Base-by-base conservation (phyloP, 2,329 filamentous ascomycete species). In the Alternaria sp. region DNA sequence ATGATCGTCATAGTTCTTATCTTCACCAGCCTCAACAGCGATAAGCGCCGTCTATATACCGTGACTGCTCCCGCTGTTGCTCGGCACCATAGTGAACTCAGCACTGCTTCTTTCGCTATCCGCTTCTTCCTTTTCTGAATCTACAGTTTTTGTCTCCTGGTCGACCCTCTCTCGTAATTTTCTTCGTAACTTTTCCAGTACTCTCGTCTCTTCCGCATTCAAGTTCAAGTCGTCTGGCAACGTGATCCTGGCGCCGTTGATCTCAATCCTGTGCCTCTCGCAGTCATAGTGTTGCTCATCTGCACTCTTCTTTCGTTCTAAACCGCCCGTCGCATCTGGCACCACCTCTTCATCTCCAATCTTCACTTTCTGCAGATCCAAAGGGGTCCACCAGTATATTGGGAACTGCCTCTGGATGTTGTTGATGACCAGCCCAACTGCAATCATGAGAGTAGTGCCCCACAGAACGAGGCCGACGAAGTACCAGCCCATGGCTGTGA, bases 361-460 rank as follows among this genome's bases (percentile, higher is more conserved):
- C 21, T 64, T 68, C 44, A 65, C 69, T 40, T 57, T 67, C 9
- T 77, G 74, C 8, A 82, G 65, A 21, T 81, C 76, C 32, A 75
- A 54, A 4, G 81, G 77, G n/a, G 82, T 83, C 83, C 83, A 85
- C 83, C 83, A 85, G 57, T 80, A 85, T 2, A 82, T 58, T 0
- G 83, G 83, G 65, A 83, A 85, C 59, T 80, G 79, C 26, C 83
- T 71, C 54, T 83, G 74, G 9, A 84, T 76, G 62, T 85, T 85
- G 67, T 85, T 85, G 62, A 83, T 71, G 6, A 83, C 54, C 7
- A 82, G 71, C 0, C 80, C 83, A 1, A 84, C 80, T 0, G 70
- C 26, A 3, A 83, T 51, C 82, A 85, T 83, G 40, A 85, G 65
- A 1, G 72, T 69, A 2, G 79, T 79, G 3, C 81, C 82, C 61